Base-by-base conservation (phyloP, 192 early-diverging fungal species). In the Backusella mclennaniae region DNA sequence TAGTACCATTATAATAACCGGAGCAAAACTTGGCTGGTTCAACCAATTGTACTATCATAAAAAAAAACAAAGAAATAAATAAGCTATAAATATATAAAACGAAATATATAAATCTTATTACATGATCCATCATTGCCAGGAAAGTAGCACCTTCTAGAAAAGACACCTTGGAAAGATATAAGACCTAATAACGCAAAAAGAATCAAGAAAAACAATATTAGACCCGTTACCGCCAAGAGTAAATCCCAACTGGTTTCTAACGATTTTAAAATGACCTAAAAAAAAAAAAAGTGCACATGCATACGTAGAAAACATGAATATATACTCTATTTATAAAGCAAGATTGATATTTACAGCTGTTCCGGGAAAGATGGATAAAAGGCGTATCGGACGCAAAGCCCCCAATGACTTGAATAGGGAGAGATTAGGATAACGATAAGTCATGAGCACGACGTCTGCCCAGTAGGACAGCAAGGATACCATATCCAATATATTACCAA, bases 361-460 rank as follows among this genome's bases (percentile, higher is more conserved):
- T 23, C 80, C 80, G 6, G 80, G 76, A 9, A 81, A 71, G n/a
- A 90, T 77, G 19, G 78, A 79, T 44, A 90, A 78, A 4, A 90
- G 73, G 21, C 89, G 78, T 26, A 88, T 73, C 15, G 86, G 84
- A 31, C 87, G 79, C 56, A 82, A 78, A 6, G 89, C 86, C 0
- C 79, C 83, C 33, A 88, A 35, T 1, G 86, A 79, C 73, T 88
- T 88, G 78, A 88, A 88, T 38, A 90, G 59, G 21, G 82, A 86
- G 14, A 85, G 56, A 46, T 84, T 23, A 8, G 66, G 68, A 6
- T 85, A 84, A 7, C 75, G 71, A n/a, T 71, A 56, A 35, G 82
- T 44, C 86, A 87, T 87, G 1, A 90, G 67, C 4, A 31, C 44
- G 15, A 88, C 79, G 72, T 88, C 89, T 59, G 88, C 73, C 89